phyloP scores from a whole-genome alignment of 2,329 filamentous ascomycete genomes.

The Botrytis tulipae region DNA sequence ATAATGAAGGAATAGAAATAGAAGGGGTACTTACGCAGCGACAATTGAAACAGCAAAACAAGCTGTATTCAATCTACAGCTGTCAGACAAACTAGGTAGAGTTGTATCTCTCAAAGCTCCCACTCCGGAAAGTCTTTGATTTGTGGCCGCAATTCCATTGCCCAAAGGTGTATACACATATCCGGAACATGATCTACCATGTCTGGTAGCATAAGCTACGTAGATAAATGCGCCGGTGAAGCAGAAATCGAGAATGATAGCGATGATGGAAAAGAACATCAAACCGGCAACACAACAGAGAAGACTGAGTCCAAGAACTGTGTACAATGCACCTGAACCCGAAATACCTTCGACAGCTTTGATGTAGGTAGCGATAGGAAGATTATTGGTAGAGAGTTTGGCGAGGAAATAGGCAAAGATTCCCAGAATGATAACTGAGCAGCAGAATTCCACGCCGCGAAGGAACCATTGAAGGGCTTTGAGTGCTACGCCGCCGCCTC shows the following conservation, averaged over 20 bases:
- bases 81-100: constrained; percentile 49
- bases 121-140: constrained; percentile 47
- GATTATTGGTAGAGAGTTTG: constrained; percentile 62
- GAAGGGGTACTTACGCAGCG: constrained; percentile 57
- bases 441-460: constrained; percentile 71
- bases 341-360: constrained; percentile 77
- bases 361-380: constrained; percentile 61
- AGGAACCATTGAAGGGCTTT: constrained; percentile 69
- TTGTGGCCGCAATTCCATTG: constrained; percentile 52
- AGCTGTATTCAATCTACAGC: constrained; percentile 75
- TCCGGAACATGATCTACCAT: constrained; percentile 67
- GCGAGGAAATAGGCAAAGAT: constrained; percentile 85
- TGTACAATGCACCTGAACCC: constrained; percentile 73
- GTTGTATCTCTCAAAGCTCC: constrained; percentile 45
- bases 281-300: constrained; percentile 79
- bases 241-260: constrained; percentile 71
- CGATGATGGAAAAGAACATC: constrained; percentile 68
- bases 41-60: constrained; percentile 76
- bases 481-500: constrained; percentile 59
- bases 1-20: not conserved
- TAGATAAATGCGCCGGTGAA: constrained; percentile 80
- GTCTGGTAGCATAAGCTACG: constrained; percentile 70
- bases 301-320: constrained; percentile 66
- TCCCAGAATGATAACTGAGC: constrained; percentile 69
- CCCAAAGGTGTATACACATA: constrained; percentile 68